phyloP scores from a whole-genome alignment of 495 filamentous ascomycete genomes.

The Clavariopsis aquatica region DNA sequence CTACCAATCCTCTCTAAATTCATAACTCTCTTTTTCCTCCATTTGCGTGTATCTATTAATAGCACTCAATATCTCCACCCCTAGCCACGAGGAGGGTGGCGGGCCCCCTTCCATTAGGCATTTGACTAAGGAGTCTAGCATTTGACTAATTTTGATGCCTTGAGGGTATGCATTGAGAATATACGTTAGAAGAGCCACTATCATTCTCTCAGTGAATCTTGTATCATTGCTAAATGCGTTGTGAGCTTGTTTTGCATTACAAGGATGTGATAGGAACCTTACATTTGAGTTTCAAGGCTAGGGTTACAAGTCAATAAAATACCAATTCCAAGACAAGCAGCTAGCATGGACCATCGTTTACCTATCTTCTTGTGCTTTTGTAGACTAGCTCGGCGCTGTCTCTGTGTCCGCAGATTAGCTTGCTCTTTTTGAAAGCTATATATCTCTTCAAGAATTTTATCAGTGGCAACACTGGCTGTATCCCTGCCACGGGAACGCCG shows the following conservation, averaged over 20 bases:
- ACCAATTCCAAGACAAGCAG: no score
- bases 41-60: not conserved
- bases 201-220: conserved; percentile 1
- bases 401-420: no score
- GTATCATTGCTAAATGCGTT: not conserved
- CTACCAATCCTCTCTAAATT: no score
- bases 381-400: no score
- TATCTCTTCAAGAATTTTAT: no score
- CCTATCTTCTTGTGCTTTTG: no score
- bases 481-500: no score
- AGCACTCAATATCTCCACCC: not conserved
- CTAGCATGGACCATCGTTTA: no score
- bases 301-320: no score
- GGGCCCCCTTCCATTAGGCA: not conserved
- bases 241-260: not conserved
- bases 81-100: not conserved
- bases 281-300: not conserved
- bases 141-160: not conserved
- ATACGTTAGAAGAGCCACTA: conserved; percentile 1
- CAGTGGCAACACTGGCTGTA: no score
- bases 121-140: not conserved
- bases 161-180: not conserved
- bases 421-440: no score
- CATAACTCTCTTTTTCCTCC: not conserved
- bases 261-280: not conserved